Evolutionary conservation across 2,329 filamentous ascomycete genomes (phyloP), one percentile per base, ranked within the genome.

Genomic region (Fusarium poae): DNA sequence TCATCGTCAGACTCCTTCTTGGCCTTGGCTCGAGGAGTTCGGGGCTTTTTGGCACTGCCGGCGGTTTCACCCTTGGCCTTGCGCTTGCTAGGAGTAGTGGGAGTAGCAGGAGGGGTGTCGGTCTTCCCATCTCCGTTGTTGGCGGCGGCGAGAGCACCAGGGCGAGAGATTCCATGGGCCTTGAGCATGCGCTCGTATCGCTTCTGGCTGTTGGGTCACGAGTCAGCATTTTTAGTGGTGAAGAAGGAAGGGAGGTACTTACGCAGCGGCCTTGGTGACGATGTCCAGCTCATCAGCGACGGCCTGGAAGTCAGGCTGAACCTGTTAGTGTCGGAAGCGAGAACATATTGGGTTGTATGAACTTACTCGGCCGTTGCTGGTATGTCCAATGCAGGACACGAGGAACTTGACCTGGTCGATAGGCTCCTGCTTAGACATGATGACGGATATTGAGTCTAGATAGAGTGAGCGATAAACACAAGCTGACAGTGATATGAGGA

Each of bases 181-280:
- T 89, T 89, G 79, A 90, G 82, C 74, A 92, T 83, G 32, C 89
- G 86, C 77, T 90, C 88, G 72, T 90, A 92, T 70, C 89, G 82
- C 78, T 92, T 92, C 66, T 88, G 86, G 2, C 90, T 92, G 72
- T 63, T 58, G 20, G 9, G 32, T 32, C 18, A 37, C 25, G 49
- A 21, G 46, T 60, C 29, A 58, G 42, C 35, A 44, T 46, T 34
- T 42, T 35, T 3, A 16, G 11, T 13, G 11, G 3, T 16, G 7
- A 27, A 29, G 30, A 42, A 15, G 21, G 20, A 16, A 44, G 3
- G 7, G 9, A 25, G 42, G 27, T 20, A 85, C 90, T 84, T 84
- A 92, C 91, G 90, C 90, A 23, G 91, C 91, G 16, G 85, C 89
- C 78, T 91, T 91, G 77, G 80, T 83, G 34, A 89, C 83, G 37